These are phyloP conservation scores for Lablab purpureus DNA, from an alignment of 306 rosid species.

Conservation along the genomic window DNA sequence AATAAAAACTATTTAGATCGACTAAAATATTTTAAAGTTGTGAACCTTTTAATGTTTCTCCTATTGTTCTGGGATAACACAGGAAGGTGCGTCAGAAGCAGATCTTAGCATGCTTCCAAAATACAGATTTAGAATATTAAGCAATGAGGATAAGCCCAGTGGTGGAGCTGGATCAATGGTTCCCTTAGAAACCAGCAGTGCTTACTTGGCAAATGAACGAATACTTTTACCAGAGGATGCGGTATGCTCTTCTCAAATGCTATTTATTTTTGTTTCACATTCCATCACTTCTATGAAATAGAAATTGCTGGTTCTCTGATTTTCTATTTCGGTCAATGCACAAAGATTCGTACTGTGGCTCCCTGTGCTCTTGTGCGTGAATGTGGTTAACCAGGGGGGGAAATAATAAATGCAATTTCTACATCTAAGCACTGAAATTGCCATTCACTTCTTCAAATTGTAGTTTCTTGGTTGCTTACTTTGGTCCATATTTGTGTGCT, in stretches of 20 bases:
- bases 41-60: conserved; percentile 43
- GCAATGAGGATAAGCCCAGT: conserved; percentile 60
- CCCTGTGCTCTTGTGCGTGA: conserved; percentile 3
- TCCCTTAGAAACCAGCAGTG: conserved; percentile 73
- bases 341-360: conserved; percentile 22
- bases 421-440: conserved; percentile 4
- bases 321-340: conserved; percentile 26
- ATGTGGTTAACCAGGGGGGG: background rate
- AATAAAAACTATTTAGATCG: conserved; percentile 34
- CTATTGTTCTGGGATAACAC: conserved; percentile 43
- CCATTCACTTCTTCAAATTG: background rate
- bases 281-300: conserved; percentile 34
- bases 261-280: conserved; percentile 25
- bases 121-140: conserved; percentile 65
- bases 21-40: conserved; percentile 13
- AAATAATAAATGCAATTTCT: conserved; percentile 12
- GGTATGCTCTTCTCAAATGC: conserved; percentile 59
- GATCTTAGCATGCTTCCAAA: conserved; percentile 81
- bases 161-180: conserved; percentile 90
- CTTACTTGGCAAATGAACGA: conserved; percentile 69
- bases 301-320: conserved; percentile 26
- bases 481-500: background rate
- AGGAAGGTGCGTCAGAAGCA: conserved; percentile 98
- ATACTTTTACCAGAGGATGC: conserved; percentile 85
- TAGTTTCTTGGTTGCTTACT: conserved; percentile 1